A percentile compares a stretch with the other conserved stretches of the same genome.
Conservation (phyloP, 1,284 basidiomycete species). For the Pholiota adiposa region DNA sequence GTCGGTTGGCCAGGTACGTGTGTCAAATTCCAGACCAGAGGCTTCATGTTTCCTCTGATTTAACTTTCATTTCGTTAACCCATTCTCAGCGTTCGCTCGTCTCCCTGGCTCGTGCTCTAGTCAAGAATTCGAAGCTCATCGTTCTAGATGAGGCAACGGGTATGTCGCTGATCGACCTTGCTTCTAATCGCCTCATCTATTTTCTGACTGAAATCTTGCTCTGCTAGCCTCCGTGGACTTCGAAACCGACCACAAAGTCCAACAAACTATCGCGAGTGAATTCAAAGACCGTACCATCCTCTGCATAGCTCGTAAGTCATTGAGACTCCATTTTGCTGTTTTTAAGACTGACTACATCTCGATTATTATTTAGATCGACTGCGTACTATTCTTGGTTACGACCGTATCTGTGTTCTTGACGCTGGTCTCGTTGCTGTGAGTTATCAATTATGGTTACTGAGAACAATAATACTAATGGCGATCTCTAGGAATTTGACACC, state of each 20-base stretch:
- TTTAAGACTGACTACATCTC: conserved; percentile 8
- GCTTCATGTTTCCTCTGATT: neutral
- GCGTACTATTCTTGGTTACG: conserved; percentile 73
- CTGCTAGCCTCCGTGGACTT: conserved; percentile 72
- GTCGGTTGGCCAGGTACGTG: conserved; percentile 65
- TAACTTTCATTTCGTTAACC: neutral
- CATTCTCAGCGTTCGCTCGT: conserved; percentile 73
- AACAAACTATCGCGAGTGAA: conserved; percentile 81
- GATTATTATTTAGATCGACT: conserved; percentile 54
- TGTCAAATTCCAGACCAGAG: neutral
- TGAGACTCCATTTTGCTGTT: neutral
- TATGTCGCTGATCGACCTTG: conserved; percentile 23
- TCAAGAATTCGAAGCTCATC: conserved; percentile 76
- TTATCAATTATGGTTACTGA: conserved; percentile 1
- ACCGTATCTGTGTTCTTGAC: conserved; percentile 77
- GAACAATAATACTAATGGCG: neutral
- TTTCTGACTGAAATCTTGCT: conserved; percentile 3
- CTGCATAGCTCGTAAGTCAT: conserved; percentile 77
- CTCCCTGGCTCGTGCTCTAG: conserved; percentile 80
- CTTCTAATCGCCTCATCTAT: conserved; percentile 6
- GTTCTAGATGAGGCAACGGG: conserved; percentile 80
- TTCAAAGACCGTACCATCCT: conserved; percentile 80
- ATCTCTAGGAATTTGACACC: conserved; percentile 58
- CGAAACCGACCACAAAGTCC: conserved; percentile 82
- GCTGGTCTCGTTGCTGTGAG: conserved; percentile 62